Base-by-base conservation (phyloP, 805 yeast genomes). In the Schwanniomyces vanrijiae region DNA sequence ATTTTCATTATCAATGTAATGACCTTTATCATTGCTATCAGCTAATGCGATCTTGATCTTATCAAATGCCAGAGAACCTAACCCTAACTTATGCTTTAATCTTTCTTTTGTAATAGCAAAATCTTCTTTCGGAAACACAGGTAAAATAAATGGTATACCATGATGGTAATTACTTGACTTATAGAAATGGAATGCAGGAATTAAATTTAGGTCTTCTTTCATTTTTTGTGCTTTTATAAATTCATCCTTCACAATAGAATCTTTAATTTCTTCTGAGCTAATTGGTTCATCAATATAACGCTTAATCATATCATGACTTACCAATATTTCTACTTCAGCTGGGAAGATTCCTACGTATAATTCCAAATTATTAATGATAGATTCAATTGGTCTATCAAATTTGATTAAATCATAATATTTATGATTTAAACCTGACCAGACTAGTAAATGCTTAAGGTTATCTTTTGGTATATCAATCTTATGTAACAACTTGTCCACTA, bases 81-180 rank as follows among this genome's bases (percentile, higher is more conserved):
- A 67, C 0, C 97, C 96, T 51, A 91, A 68, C 43, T 78, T 77
- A 51, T 73, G 75, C 59, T 85, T 85, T 51, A 94, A 69, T 51
- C 98, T 78, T 14, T 68, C 74, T 55, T 77, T 82, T 1, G 95
- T 85, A 10, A 78, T 82, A 2, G 64, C 60, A 40, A 88, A 80
- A 39, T 69, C 66, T 62, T 94, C 99, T 11, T 75, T 81, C 7
- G 88, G 84, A 41, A 80, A 74, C 5, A 88, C 65, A n/a, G 81
- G 78, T 61, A 91, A 88, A 8, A 87, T 69, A 61, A 91, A 91
- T 3, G 97, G 96, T 42, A 86, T 74, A n/a, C 96, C 91, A 64
- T 91, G 98, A 19, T 78, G 72, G 51, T 73, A 73, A 38, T 73
- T 76, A 21, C 84, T 73, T 35, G 84, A 87, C 55, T 86, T 88